Conservation (phyloP, 495 filamentous ascomycete genomes). For the Trypethelium eluteriae region DNA sequence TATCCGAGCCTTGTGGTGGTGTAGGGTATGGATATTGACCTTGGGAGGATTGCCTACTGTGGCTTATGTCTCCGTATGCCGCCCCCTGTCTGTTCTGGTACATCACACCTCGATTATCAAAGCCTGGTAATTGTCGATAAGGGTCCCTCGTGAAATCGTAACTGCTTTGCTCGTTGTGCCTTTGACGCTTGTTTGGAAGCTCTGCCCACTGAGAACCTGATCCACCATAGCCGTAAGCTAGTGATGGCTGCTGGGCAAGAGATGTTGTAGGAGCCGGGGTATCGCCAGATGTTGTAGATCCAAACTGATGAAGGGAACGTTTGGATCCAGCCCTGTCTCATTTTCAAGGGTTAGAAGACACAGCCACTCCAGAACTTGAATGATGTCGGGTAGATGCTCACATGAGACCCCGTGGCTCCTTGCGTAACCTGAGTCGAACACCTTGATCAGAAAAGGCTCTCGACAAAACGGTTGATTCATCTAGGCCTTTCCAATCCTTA, state of each 20-base stretch:
- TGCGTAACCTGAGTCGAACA: constrained; percentile 78
- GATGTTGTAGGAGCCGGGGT: not conserved
- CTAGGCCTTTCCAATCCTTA: constrained; percentile 81
- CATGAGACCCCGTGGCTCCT: constrained; percentile 54
- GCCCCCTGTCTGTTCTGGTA: not conserved
- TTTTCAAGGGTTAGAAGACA: no score
- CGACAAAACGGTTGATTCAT: constrained; percentile 85
- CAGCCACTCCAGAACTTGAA: no score
- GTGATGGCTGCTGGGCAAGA: not conserved
- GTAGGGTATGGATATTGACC: constrained; percentile 4
- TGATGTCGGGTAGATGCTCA: not conserved
- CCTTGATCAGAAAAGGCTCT: constrained; percentile 93
- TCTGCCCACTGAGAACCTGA: constrained; percentile 2
- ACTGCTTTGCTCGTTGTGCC: not conserved
- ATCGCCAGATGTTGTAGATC: not conserved
- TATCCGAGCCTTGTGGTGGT: constrained; percentile 11
- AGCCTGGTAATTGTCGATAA: not conserved
- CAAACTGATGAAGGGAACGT: constrained; percentile 5
- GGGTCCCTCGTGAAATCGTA: not conserved
- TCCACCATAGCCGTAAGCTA: not conserved
- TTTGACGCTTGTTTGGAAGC: constrained; percentile 3
- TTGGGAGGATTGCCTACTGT: constrained; percentile 9
- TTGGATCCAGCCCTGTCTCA: constrained; percentile 1
- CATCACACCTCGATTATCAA: not conserved
- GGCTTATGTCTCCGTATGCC: not conserved